Conservation (phyloP, 108 stramenopile genomes). For the Asterionellopsis glacialis region DNA sequence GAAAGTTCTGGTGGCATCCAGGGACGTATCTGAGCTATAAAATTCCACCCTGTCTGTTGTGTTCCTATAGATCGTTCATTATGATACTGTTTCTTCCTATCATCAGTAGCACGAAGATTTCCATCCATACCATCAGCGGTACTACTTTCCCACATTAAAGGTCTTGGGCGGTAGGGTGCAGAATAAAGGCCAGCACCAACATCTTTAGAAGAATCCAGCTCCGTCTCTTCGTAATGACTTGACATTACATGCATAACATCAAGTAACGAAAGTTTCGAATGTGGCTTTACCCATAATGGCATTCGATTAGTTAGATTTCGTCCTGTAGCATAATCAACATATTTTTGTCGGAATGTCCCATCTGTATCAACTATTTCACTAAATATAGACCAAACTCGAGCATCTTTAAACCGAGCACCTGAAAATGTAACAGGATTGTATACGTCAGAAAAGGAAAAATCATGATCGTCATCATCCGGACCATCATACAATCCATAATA, state of each 20-base stretch:
- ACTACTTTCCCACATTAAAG: slow-evolving; percentile 38
- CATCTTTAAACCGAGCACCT: slow-evolving; percentile 59
- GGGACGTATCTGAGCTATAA: slow-evolving; percentile 54
- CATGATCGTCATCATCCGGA: slow-evolving; percentile 20
- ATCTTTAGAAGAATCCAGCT: slow-evolving; percentile 44
- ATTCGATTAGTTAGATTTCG: slow-evolving; percentile 47
- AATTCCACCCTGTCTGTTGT: slow-evolving; percentile 62
- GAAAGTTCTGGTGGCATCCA: slow-evolving; percentile 44
- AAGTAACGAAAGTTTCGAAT: slow-evolving; percentile 31
- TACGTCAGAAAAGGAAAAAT: slow-evolving; percentile 59
- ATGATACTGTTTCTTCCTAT: slow-evolving; percentile 29
- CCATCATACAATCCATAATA: slow-evolving; percentile 47
- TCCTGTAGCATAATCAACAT: slow-evolving; percentile 56
- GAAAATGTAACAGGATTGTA: slow-evolving; percentile 56
- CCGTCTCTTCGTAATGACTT: slow-evolving; percentile 63
- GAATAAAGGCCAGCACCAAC: slow-evolving; percentile 47
- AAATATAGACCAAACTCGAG: slow-evolving; percentile 64
- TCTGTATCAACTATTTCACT: slow-evolving; percentile 25
- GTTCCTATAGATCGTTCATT: slow-evolving; percentile 65
- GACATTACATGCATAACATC: slow-evolving; percentile 55
- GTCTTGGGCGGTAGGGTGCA: slow-evolving; percentile 50
- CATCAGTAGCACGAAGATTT: background rate
- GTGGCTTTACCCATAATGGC: slow-evolving; percentile 62
- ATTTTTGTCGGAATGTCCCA: slow-evolving; percentile 27
- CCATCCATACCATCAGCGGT: no score